Evolutionary conservation across 2,329 filamentous ascomycete genomes (phyloP).

Genomic region (Epichloe sibirici): DNA sequence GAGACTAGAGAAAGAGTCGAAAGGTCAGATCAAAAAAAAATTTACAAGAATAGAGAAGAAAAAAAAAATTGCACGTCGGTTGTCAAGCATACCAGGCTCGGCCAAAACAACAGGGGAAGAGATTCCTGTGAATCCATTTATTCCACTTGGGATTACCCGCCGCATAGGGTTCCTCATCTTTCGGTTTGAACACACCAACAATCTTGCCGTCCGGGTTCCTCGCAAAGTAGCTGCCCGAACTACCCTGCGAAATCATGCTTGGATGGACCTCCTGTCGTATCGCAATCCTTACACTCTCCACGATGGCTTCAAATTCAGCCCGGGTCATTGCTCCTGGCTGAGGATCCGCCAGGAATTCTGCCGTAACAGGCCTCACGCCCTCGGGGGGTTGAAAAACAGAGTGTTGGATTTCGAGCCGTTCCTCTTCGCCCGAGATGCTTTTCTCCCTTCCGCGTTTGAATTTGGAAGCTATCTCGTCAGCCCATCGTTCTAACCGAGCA

Average conservation of each 20-base stretch:
- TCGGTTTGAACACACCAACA: constrained; percentile 96
- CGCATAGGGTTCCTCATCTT: constrained; percentile 96
- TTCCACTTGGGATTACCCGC: constrained; percentile 98
- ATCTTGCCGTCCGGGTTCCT: constrained; percentile 85
- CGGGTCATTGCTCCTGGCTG: constrained; percentile 60
- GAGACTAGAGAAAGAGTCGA: constrained; percentile 34
- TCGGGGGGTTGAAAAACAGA: constrained; percentile 93
- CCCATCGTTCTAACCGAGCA: constrained; percentile 87
- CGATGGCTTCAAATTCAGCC: constrained; percentile 72
- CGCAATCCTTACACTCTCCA: constrained; percentile 80
- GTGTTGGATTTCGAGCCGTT: constrained; percentile 89
- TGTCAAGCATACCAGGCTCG: constrained; percentile 55
- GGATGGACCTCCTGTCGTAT: constrained; percentile 89
- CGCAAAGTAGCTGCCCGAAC: constrained; percentile 96
- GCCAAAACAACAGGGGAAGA: constrained; percentile 96
- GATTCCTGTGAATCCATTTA: constrained; percentile 96
- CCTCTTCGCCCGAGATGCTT: constrained; percentile 61
- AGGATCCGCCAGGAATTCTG: constrained; percentile 55
- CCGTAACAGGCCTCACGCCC: constrained; percentile 67
- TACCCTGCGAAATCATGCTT: constrained; percentile 92
- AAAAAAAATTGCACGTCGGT: neutral
- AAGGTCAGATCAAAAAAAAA: neutral
- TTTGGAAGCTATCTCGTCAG: constrained; percentile 91
- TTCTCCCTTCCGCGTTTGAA: constrained; percentile 80
- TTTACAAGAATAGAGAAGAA: neutral